Conservation (phyloP, 2,329 filamentous ascomycete species). For the Cladosporium sphaerospermum region DNA sequence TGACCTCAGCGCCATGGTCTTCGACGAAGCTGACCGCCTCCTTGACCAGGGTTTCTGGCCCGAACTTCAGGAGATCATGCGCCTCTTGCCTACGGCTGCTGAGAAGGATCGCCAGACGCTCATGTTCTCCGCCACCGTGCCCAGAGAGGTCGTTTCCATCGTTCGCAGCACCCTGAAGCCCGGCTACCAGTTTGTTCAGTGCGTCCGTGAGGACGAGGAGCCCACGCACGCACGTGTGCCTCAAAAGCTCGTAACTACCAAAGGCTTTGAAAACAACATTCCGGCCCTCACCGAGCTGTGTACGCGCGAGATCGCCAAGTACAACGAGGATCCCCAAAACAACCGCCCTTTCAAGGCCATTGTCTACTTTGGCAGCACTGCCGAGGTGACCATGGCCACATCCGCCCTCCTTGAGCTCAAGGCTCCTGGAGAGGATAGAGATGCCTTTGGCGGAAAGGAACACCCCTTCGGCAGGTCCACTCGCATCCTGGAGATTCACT, state of each 20-base stretch:
- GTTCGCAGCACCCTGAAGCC: slow-evolving; percentile 73
- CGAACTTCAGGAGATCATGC: slow-evolving; percentile 44
- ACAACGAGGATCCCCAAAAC: slow-evolving; percentile 34
- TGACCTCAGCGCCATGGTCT: slow-evolving; percentile 52
- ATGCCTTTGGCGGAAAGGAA: slow-evolving; percentile 23
- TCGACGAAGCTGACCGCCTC: slow-evolving; percentile 63
- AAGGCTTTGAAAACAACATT: slow-evolving; percentile 67
- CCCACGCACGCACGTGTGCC: slow-evolving; percentile 81
- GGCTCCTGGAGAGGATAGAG: slow-evolving; percentile 15
- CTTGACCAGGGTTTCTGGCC: slow-evolving; percentile 52
- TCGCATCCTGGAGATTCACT: slow-evolving; percentile 63
- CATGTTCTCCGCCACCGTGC: slow-evolving; percentile 92
- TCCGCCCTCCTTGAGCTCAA: slow-evolving; percentile 50
- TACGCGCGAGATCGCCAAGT: slow-evolving; percentile 50
- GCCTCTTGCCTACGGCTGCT: slow-evolving; percentile 53
- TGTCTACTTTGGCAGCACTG: slow-evolving; percentile 78
- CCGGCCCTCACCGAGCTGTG: slow-evolving; percentile 73
- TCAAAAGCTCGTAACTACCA: slow-evolving; percentile 65
- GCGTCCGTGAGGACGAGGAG: slow-evolving; percentile 72
- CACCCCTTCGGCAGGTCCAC: slow-evolving; percentile 19
- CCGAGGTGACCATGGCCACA: slow-evolving; percentile 60
- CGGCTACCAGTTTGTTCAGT: slow-evolving; percentile 83
- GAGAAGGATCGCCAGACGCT: slow-evolving; percentile 76
- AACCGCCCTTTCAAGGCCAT: slow-evolving; percentile 84
- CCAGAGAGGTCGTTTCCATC: slow-evolving; percentile 71